Base-by-base conservation (phyloP, 2,329 filamentous ascomycete species). In the Colletotrichum eremochloae region DNA sequence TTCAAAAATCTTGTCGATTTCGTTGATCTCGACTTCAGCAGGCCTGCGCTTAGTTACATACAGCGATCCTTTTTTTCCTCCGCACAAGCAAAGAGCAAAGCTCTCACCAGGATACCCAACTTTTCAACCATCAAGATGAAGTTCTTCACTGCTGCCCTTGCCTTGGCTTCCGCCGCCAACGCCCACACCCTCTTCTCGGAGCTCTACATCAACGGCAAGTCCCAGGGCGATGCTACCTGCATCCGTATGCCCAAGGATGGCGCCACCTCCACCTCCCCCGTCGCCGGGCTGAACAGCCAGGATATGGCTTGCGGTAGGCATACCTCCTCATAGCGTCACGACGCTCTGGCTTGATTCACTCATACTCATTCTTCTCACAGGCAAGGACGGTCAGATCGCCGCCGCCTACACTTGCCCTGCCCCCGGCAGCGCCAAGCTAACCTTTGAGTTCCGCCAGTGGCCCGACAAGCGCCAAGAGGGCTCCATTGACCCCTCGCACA, bases 221-320 rank as follows among this genome's bases (percentile, higher is more conserved):
- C 88, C 76, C 90, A 94, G 80, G 93, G 93, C 73, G 90, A 93
- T 77, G 92, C 89, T 40, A 91, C 90, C 36, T 94, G 92, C 76
- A 87, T 95, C 63, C 90, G 93, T 53, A 92, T 92, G 88, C 88
- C 88, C 66, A 84, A 81, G 52, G 82, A 89, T 67, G 81, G 84
- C 3, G 79, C 80, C 8, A 87, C 84, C 0, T 85, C 88, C 62
- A 92, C 87, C 6, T 80, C 79, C 46, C 92, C 92, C 38, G 85
- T 94, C 64, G 81, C 82, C 5, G 84, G 88, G 72, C 79, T 94
- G 20, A 79, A 81, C 18, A 90, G 88, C 75, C 80, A 86, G 38
- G 89, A 90, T 73, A 92, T 94, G 89, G 91, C 91, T 48, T 95
- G 93, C 78, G 92, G 92, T 92, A 85, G 87, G 81, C 0, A 33